Evolutionary conservation across 768 basidiomycete species (phyloP).

Genomic region (Dacryopinax primogenitus): DNA sequence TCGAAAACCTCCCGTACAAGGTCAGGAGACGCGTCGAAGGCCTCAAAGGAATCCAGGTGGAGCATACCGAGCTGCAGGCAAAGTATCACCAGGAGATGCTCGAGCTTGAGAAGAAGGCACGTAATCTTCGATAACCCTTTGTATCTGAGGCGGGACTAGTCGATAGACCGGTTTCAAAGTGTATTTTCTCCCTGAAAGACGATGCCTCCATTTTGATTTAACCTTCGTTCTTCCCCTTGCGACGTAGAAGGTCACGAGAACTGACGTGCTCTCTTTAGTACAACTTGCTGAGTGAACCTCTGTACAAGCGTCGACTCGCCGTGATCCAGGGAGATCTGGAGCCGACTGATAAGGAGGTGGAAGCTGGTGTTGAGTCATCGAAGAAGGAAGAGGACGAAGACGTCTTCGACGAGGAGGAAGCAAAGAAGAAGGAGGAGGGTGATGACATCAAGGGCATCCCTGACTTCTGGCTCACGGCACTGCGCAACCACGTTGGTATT

Average conservation of each 20-base stretch:
- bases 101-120: conserved; percentile 88
- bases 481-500: conserved; percentile 80
- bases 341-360: conserved; percentile 70
- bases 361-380: conserved; percentile 59
- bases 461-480: conserved; percentile 95
- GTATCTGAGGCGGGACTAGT: too few relatives aligned
- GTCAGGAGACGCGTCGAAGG: conserved; percentile 79
- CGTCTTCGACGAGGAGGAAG: conserved; percentile 40
- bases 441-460: conserved; percentile 47
- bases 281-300: conserved; percentile 40
- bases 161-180: too few relatives aligned
- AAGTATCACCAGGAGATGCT: conserved; percentile 92
- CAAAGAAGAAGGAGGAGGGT: conserved; percentile 21
- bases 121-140: conserved; percentile 13
- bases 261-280: conserved; percentile 23
- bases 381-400: conserved; percentile 58
- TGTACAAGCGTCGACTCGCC: conserved; percentile 73
- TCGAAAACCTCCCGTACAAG: conserved; percentile 71
- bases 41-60: conserved; percentile 84
- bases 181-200: background rate
- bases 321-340: conserved; percentile 68
- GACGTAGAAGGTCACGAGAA: background rate
- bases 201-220: background rate
- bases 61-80: conserved; percentile 81
- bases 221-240: conserved; percentile 7